Base-by-base conservation (phyloP, 495 filamentous ascomycete species). In the Talaromyces liani region DNA sequence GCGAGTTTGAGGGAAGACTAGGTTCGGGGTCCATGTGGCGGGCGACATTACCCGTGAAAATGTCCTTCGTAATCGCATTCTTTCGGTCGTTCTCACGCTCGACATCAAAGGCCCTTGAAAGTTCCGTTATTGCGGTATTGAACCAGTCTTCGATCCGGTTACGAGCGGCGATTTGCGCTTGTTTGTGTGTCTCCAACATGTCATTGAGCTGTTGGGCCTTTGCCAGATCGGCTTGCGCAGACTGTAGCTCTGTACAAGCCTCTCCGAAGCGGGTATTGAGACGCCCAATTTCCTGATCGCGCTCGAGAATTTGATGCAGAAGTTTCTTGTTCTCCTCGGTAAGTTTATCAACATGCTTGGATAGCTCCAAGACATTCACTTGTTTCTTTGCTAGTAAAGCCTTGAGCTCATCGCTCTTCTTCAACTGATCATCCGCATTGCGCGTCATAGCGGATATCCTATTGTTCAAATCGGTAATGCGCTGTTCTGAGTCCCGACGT, bases 11-110 rank as follows among this genome's bases (percentile, higher is more conserved):
- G 39, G 72, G 73, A 65, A 75, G 74, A 66, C 81, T 78, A 29
- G 69, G 71, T n/a, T 85, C 80, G 1, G 84, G 80, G 20, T 84
- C 83, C 27, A 79, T 71, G 58, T 77, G 74, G n/a, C 78, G 78
- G 1, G 79, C 79, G 12, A 3, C 12, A 27, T 56, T 22, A 1
- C 53, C 53, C 22, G 18, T 14, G 10, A 56, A 2, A 27, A 56
- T 29, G 24, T 29, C 22, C 5, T 27, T 31, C 24, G 27, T 57
- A 73, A 70, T 51, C 79, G 61, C 53, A 79, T 73, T 70, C 73
- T 77, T 49, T 79, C 78, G 14, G 75, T 76, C 27, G 72, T 71
- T 60, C 76, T 81, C 51, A 69, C 73, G 59, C 69, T 73, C n/a
- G 72, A 76, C 7, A 70, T 72, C 65, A 74, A 71, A 4, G 74